A percentile compares a stretch with the other conserved stretches of the same genome.
Conservation (phyloP, 192 early-diverging fungal genomes). For the Backusella macrospora region DNA sequence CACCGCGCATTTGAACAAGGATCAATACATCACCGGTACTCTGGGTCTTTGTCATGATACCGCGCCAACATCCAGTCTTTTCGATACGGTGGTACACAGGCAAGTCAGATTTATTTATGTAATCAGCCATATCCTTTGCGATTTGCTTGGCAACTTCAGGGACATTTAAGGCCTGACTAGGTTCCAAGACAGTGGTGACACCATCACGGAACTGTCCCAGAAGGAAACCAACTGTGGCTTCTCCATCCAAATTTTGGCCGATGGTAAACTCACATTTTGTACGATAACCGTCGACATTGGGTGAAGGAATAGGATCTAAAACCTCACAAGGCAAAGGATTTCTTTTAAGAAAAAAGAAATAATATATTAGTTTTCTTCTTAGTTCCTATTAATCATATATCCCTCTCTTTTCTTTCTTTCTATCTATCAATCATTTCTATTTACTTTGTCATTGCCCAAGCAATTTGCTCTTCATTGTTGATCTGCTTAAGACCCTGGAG, state of each 20-base stretch:
- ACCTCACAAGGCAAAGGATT: constrained; percentile 31
- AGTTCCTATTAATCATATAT: neutral
- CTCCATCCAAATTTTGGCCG: constrained; percentile 58
- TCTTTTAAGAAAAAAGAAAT: constrained; percentile 1
- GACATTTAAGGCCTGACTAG: constrained; percentile 51
- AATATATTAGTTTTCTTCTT: neutral
- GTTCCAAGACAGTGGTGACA: constrained; percentile 52
- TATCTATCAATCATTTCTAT: neutral
- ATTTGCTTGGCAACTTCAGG: constrained; percentile 52
- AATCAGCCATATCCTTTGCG: constrained; percentile 46
- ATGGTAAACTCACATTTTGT: constrained; percentile 82
- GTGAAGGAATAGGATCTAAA: constrained; percentile 55
- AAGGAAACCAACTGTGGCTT: constrained; percentile 65
- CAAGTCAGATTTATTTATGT: constrained; percentile 39
- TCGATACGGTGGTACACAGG: constrained; percentile 39
- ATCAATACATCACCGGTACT: constrained; percentile 66
- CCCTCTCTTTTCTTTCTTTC: neutral
- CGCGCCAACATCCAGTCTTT: constrained; percentile 65
- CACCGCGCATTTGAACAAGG: constrained; percentile 62
- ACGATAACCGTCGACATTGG: constrained; percentile 61
- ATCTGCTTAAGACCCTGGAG: constrained; percentile 23
- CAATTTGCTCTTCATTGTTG: constrained; percentile 23
- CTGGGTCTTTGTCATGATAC: constrained; percentile 63
- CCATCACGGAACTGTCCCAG: constrained; percentile 69
- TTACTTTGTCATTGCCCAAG: constrained; percentile 45